Percentiles rank a stretch among this genome's conserved stretches.
Evolutionary conservation across 192 early-diverging fungal species (phyloP).

Genomic region (Nowakowskiella sp.): DNA sequence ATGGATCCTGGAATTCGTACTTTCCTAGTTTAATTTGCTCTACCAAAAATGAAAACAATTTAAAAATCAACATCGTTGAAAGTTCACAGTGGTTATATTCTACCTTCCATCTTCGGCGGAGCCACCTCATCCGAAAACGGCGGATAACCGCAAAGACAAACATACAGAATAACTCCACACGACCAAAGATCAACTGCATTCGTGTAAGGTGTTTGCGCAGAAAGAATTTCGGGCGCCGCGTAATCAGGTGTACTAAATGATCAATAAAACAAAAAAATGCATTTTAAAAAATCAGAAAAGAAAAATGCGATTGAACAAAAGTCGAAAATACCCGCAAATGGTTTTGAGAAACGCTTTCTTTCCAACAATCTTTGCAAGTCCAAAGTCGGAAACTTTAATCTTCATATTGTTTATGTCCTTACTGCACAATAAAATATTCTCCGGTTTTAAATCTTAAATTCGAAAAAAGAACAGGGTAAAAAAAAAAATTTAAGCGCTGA

Average conservation of each 20-base stretch:
- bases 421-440: constrained; percentile 57
- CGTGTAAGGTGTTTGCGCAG: no score
- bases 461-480: neutral
- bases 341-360: constrained; percentile 43
- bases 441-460: constrained; percentile 52
- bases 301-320: no score
- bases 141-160: constrained; percentile 71
- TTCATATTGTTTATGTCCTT: constrained; percentile 39
- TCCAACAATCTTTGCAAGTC: constrained; percentile 63
- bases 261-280: constrained; percentile 7
- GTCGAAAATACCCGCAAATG: constrained; percentile 65
- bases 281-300: constrained; percentile 6
- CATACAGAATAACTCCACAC: constrained; percentile 79
- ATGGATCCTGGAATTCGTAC: constrained; percentile 57
- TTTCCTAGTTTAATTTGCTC: constrained; percentile 48
- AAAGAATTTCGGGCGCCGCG: constrained; percentile 83
- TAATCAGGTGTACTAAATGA: constrained; percentile 34
- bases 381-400: constrained; percentile 89
- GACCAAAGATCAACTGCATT: constrained; percentile 81
- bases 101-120: constrained; percentile 10
- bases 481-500: neutral
- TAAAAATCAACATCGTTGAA: constrained; percentile 19
- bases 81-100: constrained; percentile 15
- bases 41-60: no score
- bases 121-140: constrained; percentile 59